phyloP scores from a whole-genome alignment of 2,329 filamentous ascomycete genomes.

The Exserohilum rostratum region DNA sequence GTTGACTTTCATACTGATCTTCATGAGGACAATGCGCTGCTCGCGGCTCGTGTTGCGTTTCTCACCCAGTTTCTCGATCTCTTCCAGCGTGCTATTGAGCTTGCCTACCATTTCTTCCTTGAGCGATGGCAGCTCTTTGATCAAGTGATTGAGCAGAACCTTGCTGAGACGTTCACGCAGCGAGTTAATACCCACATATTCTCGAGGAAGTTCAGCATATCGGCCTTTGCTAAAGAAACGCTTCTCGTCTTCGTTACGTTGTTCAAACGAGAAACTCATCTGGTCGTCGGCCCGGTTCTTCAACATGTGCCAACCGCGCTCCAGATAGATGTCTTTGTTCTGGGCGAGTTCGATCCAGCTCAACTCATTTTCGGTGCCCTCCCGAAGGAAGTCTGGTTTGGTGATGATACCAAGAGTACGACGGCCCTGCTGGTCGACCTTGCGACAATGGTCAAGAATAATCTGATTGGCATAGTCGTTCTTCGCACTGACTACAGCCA shows the following conservation, averaged over 20 bases:
- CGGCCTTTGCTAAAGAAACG: constrained; percentile 44
- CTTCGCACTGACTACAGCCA: constrained; percentile 47
- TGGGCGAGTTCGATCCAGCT: constrained; percentile 49
- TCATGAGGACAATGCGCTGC: constrained; percentile 57
- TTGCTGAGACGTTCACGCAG: constrained; percentile 59
- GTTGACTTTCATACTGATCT: constrained; percentile 55
- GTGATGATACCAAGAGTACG: constrained; percentile 65
- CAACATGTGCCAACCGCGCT: constrained; percentile 62
- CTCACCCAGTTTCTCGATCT: constrained; percentile 57
- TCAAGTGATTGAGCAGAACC: constrained; percentile 52
- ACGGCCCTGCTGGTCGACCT: constrained; percentile 53
- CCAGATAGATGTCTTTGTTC: constrained; percentile 50
- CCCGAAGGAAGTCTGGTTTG: constrained; percentile 57
- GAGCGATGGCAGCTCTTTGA: constrained; percentile 44
- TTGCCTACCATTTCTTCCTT: constrained; percentile 41
- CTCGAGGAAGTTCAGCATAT: constrained; percentile 34
- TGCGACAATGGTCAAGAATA: constrained; percentile 57
- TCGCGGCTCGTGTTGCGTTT: constrained; percentile 54
- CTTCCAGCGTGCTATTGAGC: constrained; percentile 26
- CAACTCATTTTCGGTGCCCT: constrained; percentile 53
- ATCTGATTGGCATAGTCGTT: constrained; percentile 62
- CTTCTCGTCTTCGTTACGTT: constrained; percentile 50
- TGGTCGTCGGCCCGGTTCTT: constrained; percentile 54
- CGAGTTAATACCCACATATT: constrained; percentile 55
- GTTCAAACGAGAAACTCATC: constrained; percentile 41